Evolutionary conservation across 495 filamentous ascomycete species (phyloP), one percentile per base, ranked within the genome.

Genomic region (Neurospora tetraspora): DNA sequence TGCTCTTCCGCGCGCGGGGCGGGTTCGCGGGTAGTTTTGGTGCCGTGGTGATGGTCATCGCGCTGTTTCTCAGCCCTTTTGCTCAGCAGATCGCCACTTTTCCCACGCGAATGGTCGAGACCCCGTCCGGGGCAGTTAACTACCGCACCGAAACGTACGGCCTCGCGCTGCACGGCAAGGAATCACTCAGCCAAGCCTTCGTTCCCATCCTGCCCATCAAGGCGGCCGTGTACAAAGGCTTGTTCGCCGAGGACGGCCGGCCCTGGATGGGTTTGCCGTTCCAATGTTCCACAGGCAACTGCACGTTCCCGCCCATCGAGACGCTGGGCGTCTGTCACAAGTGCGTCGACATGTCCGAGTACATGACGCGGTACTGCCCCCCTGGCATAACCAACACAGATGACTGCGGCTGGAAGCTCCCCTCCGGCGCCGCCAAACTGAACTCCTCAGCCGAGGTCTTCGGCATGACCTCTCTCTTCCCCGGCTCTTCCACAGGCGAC

Each of bases 41-140:
- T 31, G 81, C 82, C 23, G 39, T 83, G 16, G 73, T 85, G 27
- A 76, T 82, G 8, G 80, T 86, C n/a, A 20, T 86, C 3, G 81
- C 79, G 10, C 75, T 84, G 0, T 81, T 80, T 3, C 42, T 78
- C 16, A 73, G 72, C 1, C 77, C 77, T 0, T 78, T 78, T n/a
- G 70, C 77, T 2, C 77, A 78, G 68, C 77, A 78, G 69, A 77
- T 78, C 38, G 74, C 72, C 4, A 74, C 71, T 7, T 78, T 74
- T 31, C 72, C 74, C 27, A 72, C 69, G 5, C 69, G 77, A 3
- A 42, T 43, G 16, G 71, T 73, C 4, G 38, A 71, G 11, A 71
- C 39, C 10, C 40, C 27, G 1, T 23, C 59, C 39, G 76, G 76
- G 5, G 77, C 77, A 4, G 65, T 40, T 2, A 74, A 39, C 65